phyloP scores from a whole-genome alignment of 345 rosid species.

The Triadica sebifera region DNA sequence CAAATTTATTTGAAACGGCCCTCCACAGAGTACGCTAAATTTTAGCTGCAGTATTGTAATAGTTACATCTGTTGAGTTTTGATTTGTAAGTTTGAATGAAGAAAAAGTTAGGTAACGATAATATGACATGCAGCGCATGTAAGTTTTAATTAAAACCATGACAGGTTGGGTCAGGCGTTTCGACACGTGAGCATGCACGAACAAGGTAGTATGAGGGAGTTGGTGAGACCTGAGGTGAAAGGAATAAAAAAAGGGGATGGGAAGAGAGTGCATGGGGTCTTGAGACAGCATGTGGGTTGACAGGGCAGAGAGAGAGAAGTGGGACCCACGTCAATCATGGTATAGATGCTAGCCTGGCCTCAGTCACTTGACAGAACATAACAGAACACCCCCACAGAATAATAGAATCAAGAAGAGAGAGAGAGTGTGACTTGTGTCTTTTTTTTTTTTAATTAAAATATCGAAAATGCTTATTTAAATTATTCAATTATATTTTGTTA shows the following conservation, averaged over 20 bases:
- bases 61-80: constrained; percentile 17
- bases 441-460: too few species aligned
- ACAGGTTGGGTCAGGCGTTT: neutral
- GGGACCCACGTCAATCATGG: constrained; percentile 57
- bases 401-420: too few species aligned
- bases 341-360: constrained; percentile 56
- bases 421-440: neutral
- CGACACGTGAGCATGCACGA: neutral
- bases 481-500: too few species aligned
- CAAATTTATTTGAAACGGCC: constrained; percentile 53
- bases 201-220: constrained; percentile 12
- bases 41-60: constrained; percentile 6
- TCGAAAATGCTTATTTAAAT: too few species aligned
- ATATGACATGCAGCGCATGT: constrained; percentile 14
- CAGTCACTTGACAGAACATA: constrained; percentile 53
- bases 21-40: constrained; percentile 22
- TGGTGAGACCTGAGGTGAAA: constrained; percentile 10
- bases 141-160: neutral
- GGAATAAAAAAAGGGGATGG: neutral
- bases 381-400: neutral
- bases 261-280: constrained; percentile 35
- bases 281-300: constrained; percentile 58
- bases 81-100: constrained; percentile 16
- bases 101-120: constrained; percentile 5
- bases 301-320: constrained; percentile 36